Base-by-base conservation (phyloP, 306 rosid genomes). In the Clitoria ternatea region DNA sequence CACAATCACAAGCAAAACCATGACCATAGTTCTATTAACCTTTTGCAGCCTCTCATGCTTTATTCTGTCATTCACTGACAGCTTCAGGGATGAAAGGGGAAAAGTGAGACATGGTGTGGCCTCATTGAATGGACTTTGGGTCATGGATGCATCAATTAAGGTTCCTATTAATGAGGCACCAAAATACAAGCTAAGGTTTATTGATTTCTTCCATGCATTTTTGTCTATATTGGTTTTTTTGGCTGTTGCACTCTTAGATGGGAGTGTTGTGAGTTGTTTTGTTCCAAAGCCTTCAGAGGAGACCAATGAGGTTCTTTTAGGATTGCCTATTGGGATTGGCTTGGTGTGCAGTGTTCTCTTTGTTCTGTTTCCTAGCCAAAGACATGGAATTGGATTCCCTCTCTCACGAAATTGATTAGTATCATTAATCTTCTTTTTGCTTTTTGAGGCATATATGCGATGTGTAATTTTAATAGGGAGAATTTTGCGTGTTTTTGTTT, bases 321-420 rank as follows among this genome's bases (percentile, higher is more conserved):
- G 75, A 43, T 32, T 89, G 78, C 98, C 96, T 4, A 77, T 87
- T 60, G 86, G 76, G 39, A 89, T 89, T 72, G 98, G 92, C 0
- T 79, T 82, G 36, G 6, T 86, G 6, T 87, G 96, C 35, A 92
- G 98, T 40, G 20, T 84, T 85, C 15, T 86, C 14, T 87, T 92
- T 69, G 79, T 92, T 57, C 52, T 50, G 20, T 87, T 92, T 29
- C 96, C 97, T 0, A 84, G 84, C 68, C 86, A 78, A 53, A 88
- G 94, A 74, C 96, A 84, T 70, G 96, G 97, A 10, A 87, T 92
- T 70, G 96, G 97, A 4, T 92, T 85, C 77, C 97, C 97, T 7
- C 82, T 89, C 52, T 83, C 96, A 9, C 81, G 82, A 14, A 32
- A 69, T 69, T 91, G n/a, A n/a, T n/a, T n/a, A n/a, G n/a, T n/a